Evolutionary conservation across 139 green algal species (phyloP).

Genomic region (Zygnema cylindricum): DNA sequence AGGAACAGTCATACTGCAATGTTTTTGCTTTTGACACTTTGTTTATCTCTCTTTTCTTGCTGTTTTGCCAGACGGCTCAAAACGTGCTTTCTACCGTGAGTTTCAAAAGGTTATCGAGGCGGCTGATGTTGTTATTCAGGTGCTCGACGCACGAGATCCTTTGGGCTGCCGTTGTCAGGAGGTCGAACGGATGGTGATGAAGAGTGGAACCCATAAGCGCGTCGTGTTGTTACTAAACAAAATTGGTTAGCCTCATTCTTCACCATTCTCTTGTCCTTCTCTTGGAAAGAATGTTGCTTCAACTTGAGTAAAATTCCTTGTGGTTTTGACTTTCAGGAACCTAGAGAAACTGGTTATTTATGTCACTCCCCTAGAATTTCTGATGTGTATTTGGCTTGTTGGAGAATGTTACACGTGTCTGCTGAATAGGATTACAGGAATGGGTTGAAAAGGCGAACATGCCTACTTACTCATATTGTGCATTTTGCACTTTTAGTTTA

Average conservation of each 20-base stretch:
- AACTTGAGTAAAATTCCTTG: neutral
- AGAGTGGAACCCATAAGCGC: slow-evolving; percentile 81
- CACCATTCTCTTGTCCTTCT: neutral
- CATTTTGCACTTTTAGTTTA: too few relatives aligned
- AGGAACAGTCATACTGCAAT: too few relatives aligned
- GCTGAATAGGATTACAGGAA: too few relatives aligned
- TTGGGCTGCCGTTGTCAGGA: slow-evolving; percentile 87
- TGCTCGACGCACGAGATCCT: slow-evolving; percentile 95
- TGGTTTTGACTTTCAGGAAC: neutral
- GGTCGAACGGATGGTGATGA: slow-evolving; percentile 88
- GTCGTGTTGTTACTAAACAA: slow-evolving; percentile 99
- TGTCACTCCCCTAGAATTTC: too few relatives aligned
- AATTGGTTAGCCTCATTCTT: slow-evolving; percentile 67
- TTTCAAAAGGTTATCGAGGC: slow-evolving; percentile 92
- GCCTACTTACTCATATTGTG: too few relatives aligned
- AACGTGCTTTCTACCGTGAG: slow-evolving; percentile 92
- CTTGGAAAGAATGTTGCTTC: neutral
- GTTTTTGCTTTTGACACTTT: too few relatives aligned
- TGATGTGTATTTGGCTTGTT: too few relatives aligned
- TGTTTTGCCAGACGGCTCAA: slow-evolving; percentile 71
- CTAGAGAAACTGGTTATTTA: neutral
- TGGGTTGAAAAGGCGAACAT: too few relatives aligned
- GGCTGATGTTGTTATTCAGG: slow-evolving; percentile 86
- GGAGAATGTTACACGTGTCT: too few relatives aligned
- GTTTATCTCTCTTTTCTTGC: neutral